Conservation (phyloP, 108 stramenopile species). For the Nitzschia sp. region DNA sequence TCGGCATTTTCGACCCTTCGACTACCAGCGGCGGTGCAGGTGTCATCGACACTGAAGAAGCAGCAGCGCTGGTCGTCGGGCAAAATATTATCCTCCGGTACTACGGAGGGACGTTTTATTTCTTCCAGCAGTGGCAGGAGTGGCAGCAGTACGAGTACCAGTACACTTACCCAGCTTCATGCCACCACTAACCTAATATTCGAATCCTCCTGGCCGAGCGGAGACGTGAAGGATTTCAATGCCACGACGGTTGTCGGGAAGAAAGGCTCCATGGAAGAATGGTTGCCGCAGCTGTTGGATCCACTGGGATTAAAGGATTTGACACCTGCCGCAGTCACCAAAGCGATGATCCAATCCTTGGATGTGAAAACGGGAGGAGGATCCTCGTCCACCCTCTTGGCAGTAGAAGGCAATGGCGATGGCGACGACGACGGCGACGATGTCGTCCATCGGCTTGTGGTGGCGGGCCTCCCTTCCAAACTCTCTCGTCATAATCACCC, state of each 20-base stretch:
- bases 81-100: no score
- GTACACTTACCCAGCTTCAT: no score
- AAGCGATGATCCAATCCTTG: conserved; percentile 17
- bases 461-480: conserved; percentile 28
- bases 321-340: not conserved
- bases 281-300: conserved; percentile 12
- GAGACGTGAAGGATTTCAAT: not conserved
- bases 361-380: conserved; percentile 17
- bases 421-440: not conserved
- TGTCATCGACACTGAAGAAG: no score
- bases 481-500: conserved; percentile 71
- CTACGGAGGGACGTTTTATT: no score
- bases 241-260: conserved; percentile 30
- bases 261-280: conserved; percentile 7
- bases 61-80: no score
- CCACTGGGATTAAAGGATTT: conserved; percentile 4
- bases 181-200: not conserved
- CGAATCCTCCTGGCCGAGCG: not conserved
- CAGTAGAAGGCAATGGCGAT: not conserved
- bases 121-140: no score
- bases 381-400: not conserved
- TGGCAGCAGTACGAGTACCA: no score
- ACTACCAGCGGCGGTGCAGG: no score
- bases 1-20: no score
- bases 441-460: conserved; percentile 14